Percentiles rank a stretch among this genome's conserved stretches.
Evolutionary conservation across 192 early-diverging fungal genomes (phyloP).

Genomic region (Backusella morwellensis): DNA sequence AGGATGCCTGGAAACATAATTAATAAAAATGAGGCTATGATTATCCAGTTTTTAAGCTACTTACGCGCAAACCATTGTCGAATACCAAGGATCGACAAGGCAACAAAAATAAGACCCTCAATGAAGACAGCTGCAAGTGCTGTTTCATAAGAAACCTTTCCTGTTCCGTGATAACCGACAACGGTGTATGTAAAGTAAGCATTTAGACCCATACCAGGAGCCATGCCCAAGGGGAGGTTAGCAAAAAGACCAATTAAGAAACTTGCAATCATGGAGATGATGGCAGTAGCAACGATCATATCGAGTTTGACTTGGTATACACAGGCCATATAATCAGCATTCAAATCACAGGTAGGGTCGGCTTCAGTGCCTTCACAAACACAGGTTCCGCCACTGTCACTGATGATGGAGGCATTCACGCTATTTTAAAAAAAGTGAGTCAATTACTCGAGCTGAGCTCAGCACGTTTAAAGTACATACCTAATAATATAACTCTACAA

Average conservation of each 20-base stretch:
- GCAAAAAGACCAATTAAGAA: slow-evolving; percentile 69
- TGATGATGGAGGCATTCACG: slow-evolving; percentile 70
- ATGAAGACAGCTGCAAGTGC: slow-evolving; percentile 77
- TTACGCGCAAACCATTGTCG: slow-evolving; percentile 76
- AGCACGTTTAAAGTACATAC: neutral
- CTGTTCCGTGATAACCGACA: slow-evolving; percentile 75
- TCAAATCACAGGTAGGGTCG: slow-evolving; percentile 55
- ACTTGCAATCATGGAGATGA: slow-evolving; percentile 61
- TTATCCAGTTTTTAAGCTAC: neutral
- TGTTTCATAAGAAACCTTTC: slow-evolving; percentile 64
- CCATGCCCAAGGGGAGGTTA: slow-evolving; percentile 77
- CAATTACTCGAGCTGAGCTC: no score
- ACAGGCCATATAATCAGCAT: slow-evolving; percentile 62
- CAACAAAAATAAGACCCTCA: slow-evolving; percentile 78
- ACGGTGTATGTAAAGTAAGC: slow-evolving; percentile 86
- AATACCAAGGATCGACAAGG: slow-evolving; percentile 71
- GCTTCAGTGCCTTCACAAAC: slow-evolving; percentile 55
- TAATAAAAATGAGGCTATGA: neutral
- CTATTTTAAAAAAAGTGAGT: neutral
- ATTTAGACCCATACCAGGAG: slow-evolving; percentile 81
- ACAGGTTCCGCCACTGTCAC: slow-evolving; percentile 75
- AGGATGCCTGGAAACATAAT: slow-evolving; percentile 36
- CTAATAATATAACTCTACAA: slow-evolving; percentile 28
- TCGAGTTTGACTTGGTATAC: slow-evolving; percentile 63
- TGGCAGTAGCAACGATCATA: slow-evolving; percentile 72